Percentiles rank a stretch among this genome's conserved stretches.
These are phyloP conservation scores for Fusarium armeniacum DNA, from an alignment of 2,329 filamentous ascomycete species.

Conservation along the genomic window DNA sequence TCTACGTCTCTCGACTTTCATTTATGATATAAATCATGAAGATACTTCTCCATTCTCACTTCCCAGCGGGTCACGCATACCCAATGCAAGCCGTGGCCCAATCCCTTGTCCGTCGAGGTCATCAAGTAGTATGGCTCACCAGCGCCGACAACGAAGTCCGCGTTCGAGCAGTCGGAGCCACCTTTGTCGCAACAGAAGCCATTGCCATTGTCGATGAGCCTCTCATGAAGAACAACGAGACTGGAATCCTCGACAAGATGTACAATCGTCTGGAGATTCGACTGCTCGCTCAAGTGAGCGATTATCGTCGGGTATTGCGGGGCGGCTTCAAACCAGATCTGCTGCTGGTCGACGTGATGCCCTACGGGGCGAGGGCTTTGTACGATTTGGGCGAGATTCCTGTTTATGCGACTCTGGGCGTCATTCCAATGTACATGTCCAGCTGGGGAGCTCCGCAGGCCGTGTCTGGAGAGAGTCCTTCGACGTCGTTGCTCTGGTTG, in stretches of 20 bases:
- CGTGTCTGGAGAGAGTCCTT: slow-evolving; percentile 53
- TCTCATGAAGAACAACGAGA: slow-evolving; percentile 47
- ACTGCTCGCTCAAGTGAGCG: slow-evolving; percentile 54
- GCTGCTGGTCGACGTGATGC: slow-evolving; percentile 57
- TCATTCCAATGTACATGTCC: slow-evolving; percentile 57
- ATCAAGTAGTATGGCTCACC: slow-evolving; percentile 58
- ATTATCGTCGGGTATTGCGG: slow-evolving; percentile 53
- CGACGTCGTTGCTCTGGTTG: slow-evolving; percentile 46
- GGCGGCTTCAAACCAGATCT: slow-evolving; percentile 50
- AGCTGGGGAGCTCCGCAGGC: slow-evolving; percentile 50
- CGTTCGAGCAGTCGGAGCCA: slow-evolving; percentile 54
- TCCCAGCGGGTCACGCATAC: slow-evolving; percentile 57
- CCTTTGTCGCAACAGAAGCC: slow-evolving; percentile 52
- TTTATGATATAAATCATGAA: slow-evolving; percentile 49
- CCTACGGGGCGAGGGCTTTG: slow-evolving; percentile 55
- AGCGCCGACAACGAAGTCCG: slow-evolving; percentile 53
- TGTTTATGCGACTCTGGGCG: slow-evolving; percentile 56
- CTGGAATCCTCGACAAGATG: slow-evolving; percentile 53
- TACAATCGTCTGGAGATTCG: slow-evolving; percentile 48
- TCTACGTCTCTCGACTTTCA: background rate
- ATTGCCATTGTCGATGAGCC: slow-evolving; percentile 53
- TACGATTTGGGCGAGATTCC: slow-evolving; percentile 55
- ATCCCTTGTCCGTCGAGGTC: slow-evolving; percentile 56
- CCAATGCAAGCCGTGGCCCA: slow-evolving; percentile 58
- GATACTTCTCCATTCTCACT: slow-evolving; percentile 57